Base-by-base conservation (phyloP, 1,284 basidiomycete genomes). In the Apiotrichum gamsii region DNA sequence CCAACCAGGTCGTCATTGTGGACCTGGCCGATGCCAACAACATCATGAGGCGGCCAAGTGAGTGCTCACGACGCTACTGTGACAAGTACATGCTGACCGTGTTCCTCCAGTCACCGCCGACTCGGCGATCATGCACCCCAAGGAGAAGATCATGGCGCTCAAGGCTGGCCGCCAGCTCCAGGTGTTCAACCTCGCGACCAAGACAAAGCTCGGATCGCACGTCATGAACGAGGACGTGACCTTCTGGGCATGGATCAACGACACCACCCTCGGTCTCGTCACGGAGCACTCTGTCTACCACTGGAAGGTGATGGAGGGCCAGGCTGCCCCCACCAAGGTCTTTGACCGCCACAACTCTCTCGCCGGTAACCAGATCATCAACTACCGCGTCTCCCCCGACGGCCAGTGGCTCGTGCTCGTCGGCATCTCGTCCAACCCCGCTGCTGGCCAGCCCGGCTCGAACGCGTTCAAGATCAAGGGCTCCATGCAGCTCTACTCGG, bases 181-280 rank as follows among this genome's bases (percentile, higher is more conserved):
- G 75, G 84, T 98, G 57, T 99, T 98, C 79, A 96, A 98, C 74
- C 90, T 99, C 58, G 93, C 89, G 65, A 88, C 84, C 39, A 98
- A 96, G 78, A 84, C 85, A 68, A 98, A 98, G 76, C 87, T 98
- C 72, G 96, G 96, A 70, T 90, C 93, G 20, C 91, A 98, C 70
- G 77, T 85, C 51, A 93, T 87, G 78, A 85, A 84, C 69, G 91
- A 97, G 70, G 95, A 98, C 64, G 82, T 98, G 52, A 83, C 88
- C 34, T 99, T 96, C 75, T 99, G 95, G 95, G 96, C 94, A 70
- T 99, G 95, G 95, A 83, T 97, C 50, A 87, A 83, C 51, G 84
- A 90, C 59, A 82, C 84, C 16, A 87, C 85, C 19, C 84, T 99
- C 54, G 95, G 94, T 64, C 82, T 98, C 74, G 95, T 98, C 67